Evolutionary conservation across 2,329 filamentous ascomycete genomes (phyloP), one percentile per base, ranked within the genome.

Genomic region (Colletotrichum brevisporum): DNA sequence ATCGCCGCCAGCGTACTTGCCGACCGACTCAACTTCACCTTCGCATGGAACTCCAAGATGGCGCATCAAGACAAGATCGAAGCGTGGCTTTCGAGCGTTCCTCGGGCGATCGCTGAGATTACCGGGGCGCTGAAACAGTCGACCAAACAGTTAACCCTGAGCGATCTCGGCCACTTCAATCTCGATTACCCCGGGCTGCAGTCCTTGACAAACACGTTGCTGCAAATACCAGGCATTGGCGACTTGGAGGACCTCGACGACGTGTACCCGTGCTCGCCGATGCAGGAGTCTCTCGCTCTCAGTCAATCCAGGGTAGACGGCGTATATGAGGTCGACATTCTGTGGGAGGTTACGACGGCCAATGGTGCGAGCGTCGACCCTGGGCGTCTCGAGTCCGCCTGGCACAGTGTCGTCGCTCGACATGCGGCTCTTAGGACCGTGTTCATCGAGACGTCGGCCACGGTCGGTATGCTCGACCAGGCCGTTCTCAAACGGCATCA

Each of bases 261-360:
- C 21, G 75, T 81, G 0, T 82, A 79, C 21, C 81, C 81, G 1
- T 81, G 78, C 62, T 80, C 80, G 0, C 78, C 79, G 0, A 76
- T 81, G 69, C 81, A 83, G 51, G 74, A 76, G 1, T 80, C 80
- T 4, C 76, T 83, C 13, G 66, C 81, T 0, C 67, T 82, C n/a
- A 81, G 78, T 26, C 78, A 81, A 47, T 54, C 73, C 16, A 61
- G 72, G 4, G 70, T 71, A 18, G 73, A 73, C n/a, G 71, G 71
- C 0, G 72, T 73, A 47, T 76, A 77, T 64, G 72, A 71, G 18
- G 75, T 74, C 65, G 67, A 62, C 12, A 65, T 71, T 41, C 5
- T 73, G 3, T 75, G 75, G 63, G 47, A 74, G 15, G 63, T 75
- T 9, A 59, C 67, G 12, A 53, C 70, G 6, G 10, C 26, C 9